Evolutionary conservation across 2,329 filamentous ascomycete species (phyloP).

Genomic region (Dothideomycetes sp.): DNA sequence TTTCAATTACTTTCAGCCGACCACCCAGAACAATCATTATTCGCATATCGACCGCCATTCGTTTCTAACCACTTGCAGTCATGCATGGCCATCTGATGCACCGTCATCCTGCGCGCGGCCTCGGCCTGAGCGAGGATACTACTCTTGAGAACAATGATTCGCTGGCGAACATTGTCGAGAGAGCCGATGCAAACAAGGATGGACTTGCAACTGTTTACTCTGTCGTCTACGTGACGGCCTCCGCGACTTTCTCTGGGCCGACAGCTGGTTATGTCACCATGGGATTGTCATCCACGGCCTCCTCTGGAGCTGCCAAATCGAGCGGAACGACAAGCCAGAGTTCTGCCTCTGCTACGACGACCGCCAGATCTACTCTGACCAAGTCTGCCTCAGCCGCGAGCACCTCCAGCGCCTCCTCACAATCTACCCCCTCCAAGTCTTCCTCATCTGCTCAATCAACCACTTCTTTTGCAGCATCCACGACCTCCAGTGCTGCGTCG

Average conservation of each 20-base stretch:
- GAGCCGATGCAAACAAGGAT: constrained; percentile 12
- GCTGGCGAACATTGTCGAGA: constrained; percentile 1
- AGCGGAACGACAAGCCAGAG: not conserved
- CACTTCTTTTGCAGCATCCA: constrained; percentile 1
- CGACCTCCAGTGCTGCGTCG: constrained; percentile 2
- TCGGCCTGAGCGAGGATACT: constrained; percentile 1
- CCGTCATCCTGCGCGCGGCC: constrained; percentile 1
- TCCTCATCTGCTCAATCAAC: constrained; percentile 1
- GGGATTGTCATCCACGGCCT: not conserved
- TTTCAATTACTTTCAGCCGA: constrained; percentile 5
- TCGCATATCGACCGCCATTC: constrained; percentile 2
- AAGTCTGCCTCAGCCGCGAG: constrained; percentile 7
- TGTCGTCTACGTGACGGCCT: constrained; percentile 43
- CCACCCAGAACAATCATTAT: constrained; percentile 2
- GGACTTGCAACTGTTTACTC: constrained; percentile 26
- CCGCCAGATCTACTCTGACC: constrained; percentile 8
- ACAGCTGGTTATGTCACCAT: constrained; percentile 20
- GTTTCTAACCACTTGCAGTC: constrained; percentile 3
- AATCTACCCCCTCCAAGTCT: too few species aligned
- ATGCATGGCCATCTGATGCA: not conserved
- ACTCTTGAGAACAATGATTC: not conserved
- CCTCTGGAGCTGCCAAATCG: not conserved
- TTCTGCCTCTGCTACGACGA: constrained; percentile 9
- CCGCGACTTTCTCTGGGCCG: constrained; percentile 40
- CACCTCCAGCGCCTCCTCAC: constrained; percentile 5